Evolutionary conservation across 768 basidiomycete species (phyloP).

Genomic region (Pulveroboletus ravenelii): DNA sequence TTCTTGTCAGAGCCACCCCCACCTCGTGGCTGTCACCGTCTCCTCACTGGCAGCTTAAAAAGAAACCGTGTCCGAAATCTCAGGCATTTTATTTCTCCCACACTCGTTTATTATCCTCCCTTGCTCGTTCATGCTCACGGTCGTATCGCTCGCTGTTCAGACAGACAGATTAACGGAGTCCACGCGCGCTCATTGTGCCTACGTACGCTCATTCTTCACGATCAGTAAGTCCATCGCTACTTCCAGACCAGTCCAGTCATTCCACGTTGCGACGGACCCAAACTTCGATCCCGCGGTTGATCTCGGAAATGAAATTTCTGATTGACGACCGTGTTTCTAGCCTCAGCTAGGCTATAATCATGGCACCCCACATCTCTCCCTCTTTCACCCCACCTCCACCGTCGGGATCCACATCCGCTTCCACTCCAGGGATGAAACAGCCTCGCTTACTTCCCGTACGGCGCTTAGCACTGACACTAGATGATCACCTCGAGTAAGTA

Average conservation of each 20-base stretch:
- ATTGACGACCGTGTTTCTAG: slow-evolving; percentile 17
- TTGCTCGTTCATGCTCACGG: slow-evolving; percentile 18
- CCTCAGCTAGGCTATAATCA: slow-evolving; percentile 12
- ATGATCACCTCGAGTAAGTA: slow-evolving; percentile 29
- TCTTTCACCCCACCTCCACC: slow-evolving; percentile 10
- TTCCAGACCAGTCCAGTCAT: slow-evolving; percentile 3
- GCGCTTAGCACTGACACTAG: slow-evolving; percentile 13
- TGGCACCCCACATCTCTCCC: slow-evolving; percentile 3
- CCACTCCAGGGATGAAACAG: slow-evolving; percentile 11
- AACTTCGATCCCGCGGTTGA: slow-evolving; percentile 5
- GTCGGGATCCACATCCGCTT: slow-evolving; percentile 16
- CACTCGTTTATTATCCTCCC: slow-evolving; percentile 4
- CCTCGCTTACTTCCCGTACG: slow-evolving; percentile 26
- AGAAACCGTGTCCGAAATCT: slow-evolving; percentile 3
- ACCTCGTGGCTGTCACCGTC: slow-evolving; percentile 12
- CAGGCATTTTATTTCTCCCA: slow-evolving; percentile 4
- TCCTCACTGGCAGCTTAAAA: slow-evolving; percentile 11
- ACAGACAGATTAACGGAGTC: slow-evolving; percentile 1
- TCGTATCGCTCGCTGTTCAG: slow-evolving; percentile 5
- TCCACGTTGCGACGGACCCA: slow-evolving; percentile 2
- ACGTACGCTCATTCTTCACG: slow-evolving; percentile 17
- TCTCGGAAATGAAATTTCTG: slow-evolving; percentile 14
- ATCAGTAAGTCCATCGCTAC: slow-evolving; percentile 19
- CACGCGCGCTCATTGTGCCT: not conserved
- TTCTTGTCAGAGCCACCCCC: slow-evolving; percentile 3